phyloP scores from a whole-genome alignment of 352 stramenopile species.

The Phytophthora cryptogea region DNA sequence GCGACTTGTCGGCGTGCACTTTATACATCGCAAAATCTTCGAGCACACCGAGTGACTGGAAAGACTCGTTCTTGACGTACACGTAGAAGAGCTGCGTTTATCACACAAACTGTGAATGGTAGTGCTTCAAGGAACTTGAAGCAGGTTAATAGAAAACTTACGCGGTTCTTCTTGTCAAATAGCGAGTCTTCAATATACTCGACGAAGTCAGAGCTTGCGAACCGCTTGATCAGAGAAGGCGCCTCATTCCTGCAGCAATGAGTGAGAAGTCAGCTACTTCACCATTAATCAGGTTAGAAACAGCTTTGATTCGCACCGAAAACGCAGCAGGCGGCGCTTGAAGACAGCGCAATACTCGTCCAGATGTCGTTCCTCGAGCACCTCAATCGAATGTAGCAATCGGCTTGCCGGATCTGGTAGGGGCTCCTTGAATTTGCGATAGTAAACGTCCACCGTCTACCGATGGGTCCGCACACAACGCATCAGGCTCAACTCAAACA shows the following conservation, averaged over 20 bases:
- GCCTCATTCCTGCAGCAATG: conserved; percentile 57
- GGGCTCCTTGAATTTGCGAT: conserved; percentile 82
- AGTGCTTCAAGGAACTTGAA: background rate
- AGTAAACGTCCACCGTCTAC: conserved; percentile 71
- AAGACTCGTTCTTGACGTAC: conserved; percentile 76
- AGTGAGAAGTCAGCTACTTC: background rate
- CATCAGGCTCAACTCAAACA: background rate
- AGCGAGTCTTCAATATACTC: conserved; percentile 82
- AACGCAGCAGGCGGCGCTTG: conserved; percentile 59
- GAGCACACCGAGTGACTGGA: conserved; percentile 68
- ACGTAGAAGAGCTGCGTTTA: conserved; percentile 72
- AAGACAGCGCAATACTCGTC: conserved; percentile 68
- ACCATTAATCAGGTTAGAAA: background rate
- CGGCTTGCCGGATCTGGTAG: conserved; percentile 63
- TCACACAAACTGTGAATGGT: background rate
- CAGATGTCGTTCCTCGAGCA: conserved; percentile 52
- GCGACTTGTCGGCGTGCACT: conserved; percentile 32
- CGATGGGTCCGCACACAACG: background rate
- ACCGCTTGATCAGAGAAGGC: conserved; percentile 80
- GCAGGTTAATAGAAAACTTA: conserved; percentile 32
- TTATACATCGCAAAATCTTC: conserved; percentile 75
- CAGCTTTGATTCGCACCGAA: conserved; percentile 34
- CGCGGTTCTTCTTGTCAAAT: conserved; percentile 70
- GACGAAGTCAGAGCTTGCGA: conserved; percentile 69
- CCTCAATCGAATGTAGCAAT: conserved; percentile 46